A percentile compares a stretch with the other conserved stretches of the same genome.
These are phyloP conservation scores for Pinus albicaulis DNA, from an alignment of 75 land plant species.

Conservation along the genomic window DNA sequence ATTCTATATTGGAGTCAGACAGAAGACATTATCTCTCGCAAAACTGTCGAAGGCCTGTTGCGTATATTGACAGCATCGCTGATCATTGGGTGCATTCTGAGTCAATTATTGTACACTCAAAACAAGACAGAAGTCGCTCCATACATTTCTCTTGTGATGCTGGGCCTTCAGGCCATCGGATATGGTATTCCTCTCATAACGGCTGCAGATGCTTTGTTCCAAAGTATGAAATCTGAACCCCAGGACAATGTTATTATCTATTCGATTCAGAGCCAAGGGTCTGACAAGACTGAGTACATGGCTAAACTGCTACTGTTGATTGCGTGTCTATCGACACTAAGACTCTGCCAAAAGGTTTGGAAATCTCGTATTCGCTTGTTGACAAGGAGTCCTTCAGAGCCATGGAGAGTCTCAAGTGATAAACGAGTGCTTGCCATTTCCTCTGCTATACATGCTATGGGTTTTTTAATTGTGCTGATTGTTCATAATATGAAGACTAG, in stretches of 20 bases:
- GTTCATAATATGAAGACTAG: conserved; percentile 21
- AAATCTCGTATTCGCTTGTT: conserved; percentile 50
- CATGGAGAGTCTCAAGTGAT: conserved; percentile 58
- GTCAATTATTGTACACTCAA: conserved; percentile 25
- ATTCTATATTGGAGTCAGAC: conserved; percentile 56
- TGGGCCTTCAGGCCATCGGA: conserved; percentile 69
- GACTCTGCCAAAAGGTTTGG: conserved; percentile 67
- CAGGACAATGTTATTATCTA: background rate
- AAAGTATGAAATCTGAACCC: conserved; percentile 18
- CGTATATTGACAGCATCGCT: conserved; percentile 45
- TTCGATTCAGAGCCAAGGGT: conserved; percentile 21
- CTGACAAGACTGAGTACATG: conserved; percentile 33
- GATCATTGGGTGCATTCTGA: conserved; percentile 45
- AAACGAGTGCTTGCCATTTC: conserved; percentile 27
- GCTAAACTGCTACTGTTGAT: conserved; percentile 56
- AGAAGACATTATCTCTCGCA: conserved; percentile 57
- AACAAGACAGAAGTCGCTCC: conserved; percentile 19
- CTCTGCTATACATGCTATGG: conserved; percentile 39
- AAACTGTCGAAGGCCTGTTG: conserved; percentile 50
- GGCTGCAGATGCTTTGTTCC: conserved; percentile 62
- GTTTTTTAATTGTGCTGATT: conserved; percentile 42
- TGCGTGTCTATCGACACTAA: conserved; percentile 50
- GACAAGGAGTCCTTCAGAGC: conserved; percentile 43
- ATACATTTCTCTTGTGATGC: conserved; percentile 64
- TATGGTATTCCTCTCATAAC: conserved; percentile 70